These are phyloP conservation scores for Komagataea norvegica DNA, from an alignment of 1,139 yeast genomes.

Conservation along the genomic window DNA sequence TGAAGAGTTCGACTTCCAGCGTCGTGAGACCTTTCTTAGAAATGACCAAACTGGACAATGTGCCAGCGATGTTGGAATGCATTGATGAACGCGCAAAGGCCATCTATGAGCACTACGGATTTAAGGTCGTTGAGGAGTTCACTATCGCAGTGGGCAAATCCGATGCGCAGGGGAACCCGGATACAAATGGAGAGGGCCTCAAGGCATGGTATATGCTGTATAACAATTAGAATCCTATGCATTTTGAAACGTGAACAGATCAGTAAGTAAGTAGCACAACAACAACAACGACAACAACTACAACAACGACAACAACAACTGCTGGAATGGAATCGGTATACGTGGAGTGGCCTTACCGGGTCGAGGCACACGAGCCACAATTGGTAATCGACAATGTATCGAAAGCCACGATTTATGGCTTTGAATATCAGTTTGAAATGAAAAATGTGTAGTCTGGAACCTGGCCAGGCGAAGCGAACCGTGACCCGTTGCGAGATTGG, in stretches of 20 bases:
- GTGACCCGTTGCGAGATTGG: neutral
- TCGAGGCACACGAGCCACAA: no score
- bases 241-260: no score
- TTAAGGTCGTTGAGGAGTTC: constrained; percentile 27
- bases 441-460: neutral
- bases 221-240: no score
- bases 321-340: no score
- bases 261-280: no score
- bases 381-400: no score
- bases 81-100: constrained; percentile 30
- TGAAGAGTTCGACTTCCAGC: constrained; percentile 16
- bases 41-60: constrained; percentile 28
- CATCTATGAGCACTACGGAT: constrained; percentile 33
- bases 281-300: no score
- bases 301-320: no score
- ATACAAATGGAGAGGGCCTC: constrained; percentile 19
- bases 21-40: constrained; percentile 20
- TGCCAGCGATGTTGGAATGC: constrained; percentile 32
- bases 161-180: constrained; percentile 16
- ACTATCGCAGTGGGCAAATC: constrained; percentile 28
- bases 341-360: no score
- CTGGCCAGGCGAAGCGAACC: constrained; percentile 3
- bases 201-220: constrained; percentile 25
- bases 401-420: neutral
- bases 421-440: no score